phyloP scores from a whole-genome alignment of 2,329 filamentous ascomycete species.

The Monilinia aucupariae region DNA sequence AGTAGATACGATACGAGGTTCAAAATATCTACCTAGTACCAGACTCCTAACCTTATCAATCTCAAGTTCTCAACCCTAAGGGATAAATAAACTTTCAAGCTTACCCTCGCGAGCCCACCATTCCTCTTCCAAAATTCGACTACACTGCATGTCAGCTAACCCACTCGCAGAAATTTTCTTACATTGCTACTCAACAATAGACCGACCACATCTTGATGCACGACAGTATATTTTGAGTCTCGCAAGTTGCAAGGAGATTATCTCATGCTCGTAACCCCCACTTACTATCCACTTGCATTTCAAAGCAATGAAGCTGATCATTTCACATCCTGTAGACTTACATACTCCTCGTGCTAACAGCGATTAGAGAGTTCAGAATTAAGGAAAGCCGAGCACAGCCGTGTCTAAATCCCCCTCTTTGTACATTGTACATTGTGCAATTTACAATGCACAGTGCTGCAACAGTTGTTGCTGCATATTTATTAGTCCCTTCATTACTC shows the following conservation, averaged over 20 bases:
- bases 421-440: not conserved
- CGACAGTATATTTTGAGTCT: slow-evolving; percentile 8
- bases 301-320: not conserved
- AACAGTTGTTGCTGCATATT: not conserved
- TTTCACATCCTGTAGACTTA: not conserved
- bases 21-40: not conserved
- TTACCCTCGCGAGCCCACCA: too few species aligned
- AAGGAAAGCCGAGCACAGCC: not conserved
- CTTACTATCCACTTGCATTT: not conserved
- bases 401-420: not conserved
- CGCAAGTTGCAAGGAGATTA: slow-evolving; percentile 7
- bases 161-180: not conserved
- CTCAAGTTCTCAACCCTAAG: not conserved
- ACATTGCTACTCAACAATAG: not conserved
- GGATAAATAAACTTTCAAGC: not conserved
- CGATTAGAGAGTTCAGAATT: not conserved
- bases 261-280: not conserved
- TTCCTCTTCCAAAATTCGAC: too few species aligned
- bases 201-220: not conserved
- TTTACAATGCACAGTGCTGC: too few species aligned
- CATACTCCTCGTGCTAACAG: not conserved
- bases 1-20: not conserved
- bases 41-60: too few species aligned
- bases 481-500: too few species aligned
- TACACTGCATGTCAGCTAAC: not conserved